A percentile compares a stretch with the other conserved stretches of the same genome.
Evolutionary conservation across 2,329 filamentous ascomycete genomes (phyloP).

Genomic region (Aureobasidium sp.): DNA sequence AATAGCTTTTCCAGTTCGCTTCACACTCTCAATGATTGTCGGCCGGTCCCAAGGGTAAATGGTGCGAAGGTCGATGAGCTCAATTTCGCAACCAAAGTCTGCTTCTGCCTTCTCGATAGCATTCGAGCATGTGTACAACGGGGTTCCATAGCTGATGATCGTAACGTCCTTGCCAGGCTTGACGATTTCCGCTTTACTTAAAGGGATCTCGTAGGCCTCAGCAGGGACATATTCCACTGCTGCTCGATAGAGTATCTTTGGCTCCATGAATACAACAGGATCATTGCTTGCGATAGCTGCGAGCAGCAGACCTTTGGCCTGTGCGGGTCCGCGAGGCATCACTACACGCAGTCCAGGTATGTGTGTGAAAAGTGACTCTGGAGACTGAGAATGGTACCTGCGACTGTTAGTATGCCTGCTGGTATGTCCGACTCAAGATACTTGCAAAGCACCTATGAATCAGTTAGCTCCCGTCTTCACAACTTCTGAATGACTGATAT

Average conservation of each 20-base stretch:
- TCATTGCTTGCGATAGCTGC: slow-evolving; percentile 70
- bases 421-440: background rate
- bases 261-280: slow-evolving; percentile 88
- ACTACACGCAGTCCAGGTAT: slow-evolving; percentile 79
- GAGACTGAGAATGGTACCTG: slow-evolving; percentile 78
- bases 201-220: slow-evolving; percentile 69
- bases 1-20: slow-evolving; percentile 76
- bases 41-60: slow-evolving; percentile 88
- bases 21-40: slow-evolving; percentile 71
- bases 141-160: slow-evolving; percentile 81
- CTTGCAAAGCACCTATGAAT: slow-evolving; percentile 1
- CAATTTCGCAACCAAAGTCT: slow-evolving; percentile 64
- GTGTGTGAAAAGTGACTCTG: slow-evolving; percentile 81
- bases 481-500: slow-evolving; percentile 28
- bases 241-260: slow-evolving; percentile 85
- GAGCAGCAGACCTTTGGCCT: slow-evolving; percentile 81
- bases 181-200: slow-evolving; percentile 77
- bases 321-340: slow-evolving; percentile 73
- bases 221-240: slow-evolving; percentile 86
- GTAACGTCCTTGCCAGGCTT: slow-evolving; percentile 75
- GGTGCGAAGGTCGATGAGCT: slow-evolving; percentile 81
- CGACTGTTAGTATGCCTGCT: background rate
- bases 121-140: slow-evolving; percentile 71
- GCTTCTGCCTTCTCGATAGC: slow-evolving; percentile 72
- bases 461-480: background rate